These are phyloP conservation scores for Kwoniella shandongensis DNA, from an alignment of 768 basidiomycete genomes.

Conservation along the genomic window DNA sequence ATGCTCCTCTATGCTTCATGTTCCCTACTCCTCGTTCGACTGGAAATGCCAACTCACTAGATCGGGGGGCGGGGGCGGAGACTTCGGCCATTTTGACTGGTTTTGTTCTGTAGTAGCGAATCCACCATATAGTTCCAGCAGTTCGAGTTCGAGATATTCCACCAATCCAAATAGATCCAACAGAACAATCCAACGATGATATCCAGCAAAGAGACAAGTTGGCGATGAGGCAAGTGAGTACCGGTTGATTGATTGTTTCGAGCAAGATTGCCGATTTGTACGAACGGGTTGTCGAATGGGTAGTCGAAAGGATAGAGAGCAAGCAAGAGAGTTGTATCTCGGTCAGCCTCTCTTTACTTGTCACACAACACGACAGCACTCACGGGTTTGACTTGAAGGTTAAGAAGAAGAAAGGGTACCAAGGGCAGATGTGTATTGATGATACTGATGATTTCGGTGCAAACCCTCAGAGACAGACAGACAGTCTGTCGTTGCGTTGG, in stretches of 20 bases:
- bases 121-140: neutral
- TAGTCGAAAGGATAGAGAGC: neutral
- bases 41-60: conserved; percentile 34
- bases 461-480: no score
- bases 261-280: no score
- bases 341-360: conserved; percentile 9
- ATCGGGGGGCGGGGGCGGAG: conserved; percentile 38
- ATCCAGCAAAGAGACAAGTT: neutral
- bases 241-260: no score
- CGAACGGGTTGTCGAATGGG: neutral
- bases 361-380: conserved; percentile 1
- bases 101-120: conserved; percentile 10
- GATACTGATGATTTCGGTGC: neutral
- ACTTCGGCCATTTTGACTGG: conserved; percentile 49
- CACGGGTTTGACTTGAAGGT: conserved; percentile 22
- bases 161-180: conserved; percentile 3
- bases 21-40: no score
- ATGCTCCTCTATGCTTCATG: conserved; percentile 3
- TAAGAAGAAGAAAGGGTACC: conserved; percentile 10
- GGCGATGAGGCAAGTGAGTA: neutral
- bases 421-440: neutral
- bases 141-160: neutral
- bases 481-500: no score
- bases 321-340: neutral
- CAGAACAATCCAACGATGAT: neutral